These are phyloP conservation scores for Kalanchoe fedtschenkoi DNA, from an alignment of 164 flowering plant species.

Conservation along the genomic window DNA sequence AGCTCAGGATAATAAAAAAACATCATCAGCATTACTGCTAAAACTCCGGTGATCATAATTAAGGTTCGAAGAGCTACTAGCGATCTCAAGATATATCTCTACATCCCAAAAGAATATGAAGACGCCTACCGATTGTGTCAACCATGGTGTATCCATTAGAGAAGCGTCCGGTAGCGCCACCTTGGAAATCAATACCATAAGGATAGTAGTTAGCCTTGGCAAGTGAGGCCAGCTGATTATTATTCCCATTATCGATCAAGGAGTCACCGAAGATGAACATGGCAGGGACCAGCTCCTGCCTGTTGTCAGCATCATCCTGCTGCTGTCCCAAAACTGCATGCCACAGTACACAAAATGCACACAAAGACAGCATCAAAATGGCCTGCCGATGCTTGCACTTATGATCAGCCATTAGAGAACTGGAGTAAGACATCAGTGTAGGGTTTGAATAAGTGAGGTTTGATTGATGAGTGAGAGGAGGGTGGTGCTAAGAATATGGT, in stretches of 20 bases:
- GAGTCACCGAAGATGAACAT: slow-evolving; percentile 76
- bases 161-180: slow-evolving; percentile 55
- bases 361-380: neutral
- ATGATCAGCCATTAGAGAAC: neutral
- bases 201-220: slow-evolving; percentile 63
- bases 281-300: slow-evolving; percentile 7
- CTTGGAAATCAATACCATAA: slow-evolving; percentile 64
- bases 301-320: neutral
- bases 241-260: slow-evolving; percentile 72
- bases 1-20: neutral
- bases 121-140: slow-evolving; percentile 46
- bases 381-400: neutral
- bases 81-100: neutral
- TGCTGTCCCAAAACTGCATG: neutral
- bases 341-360: neutral
- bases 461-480: neutral
- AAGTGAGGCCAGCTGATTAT: slow-evolving; percentile 40
- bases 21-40: neutral
- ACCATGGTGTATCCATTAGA: slow-evolving; percentile 44
- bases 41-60: neutral
- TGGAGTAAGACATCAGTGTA: neutral
- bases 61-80: neutral
- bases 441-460: no score
- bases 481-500: neutral
- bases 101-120: slow-evolving; percentile 6